Evolutionary conservation across 2,329 filamentous ascomycete species (phyloP), one percentile per base, ranked within the genome.

Genomic region (Aspergillus sp.): DNA sequence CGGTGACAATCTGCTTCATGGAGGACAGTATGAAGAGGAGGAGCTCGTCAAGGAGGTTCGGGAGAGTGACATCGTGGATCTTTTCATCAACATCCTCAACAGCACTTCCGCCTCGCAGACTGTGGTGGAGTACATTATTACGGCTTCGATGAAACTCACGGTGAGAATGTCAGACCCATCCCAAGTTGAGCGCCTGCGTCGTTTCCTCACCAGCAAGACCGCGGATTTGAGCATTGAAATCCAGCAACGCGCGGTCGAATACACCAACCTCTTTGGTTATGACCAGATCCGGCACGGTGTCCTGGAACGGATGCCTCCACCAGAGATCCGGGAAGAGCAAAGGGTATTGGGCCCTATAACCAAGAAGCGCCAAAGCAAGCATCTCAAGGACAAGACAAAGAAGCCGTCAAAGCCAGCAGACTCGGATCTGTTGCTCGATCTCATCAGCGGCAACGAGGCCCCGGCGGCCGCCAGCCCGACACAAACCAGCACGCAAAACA

Each of bases 301-400:
- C 2, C 75, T 98, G 9, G 93, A 98, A 71, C 94, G 93, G 68
- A 98, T 98, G 94, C 93, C 93, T 6, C 82, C 93, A 1, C 93
- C 93, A 7, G 91, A 97, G 67, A 97, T 98, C 62, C 89, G 91
- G 56, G 93, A 98, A 66, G 89, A 95, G 66, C 91, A 93, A 47
- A 80, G 91, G 51, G 90, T 96, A 3, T 76, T 98, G 15, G 90
- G 90, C 39, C 86, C 91, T 60, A 84, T 89, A 1, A 81, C 85
- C 59, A 76, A 79, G 54, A 84, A 81, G 66, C 83, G 84, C 62
- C 75, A 74, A 58, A 72, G 81, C 43, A 78, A 82, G 50, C 65
- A 79, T n/a, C 64, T 77, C 44, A 88, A 86, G 64, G 82, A 89
- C 58, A 88, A 84, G 65, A 82, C 84, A 49, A 90, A 85, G 70